Percentiles rank a stretch among this genome's conserved stretches.
Conservation (phyloP, 148 eudicot species). For the Mesembryanthemum crystallinum region DNA sequence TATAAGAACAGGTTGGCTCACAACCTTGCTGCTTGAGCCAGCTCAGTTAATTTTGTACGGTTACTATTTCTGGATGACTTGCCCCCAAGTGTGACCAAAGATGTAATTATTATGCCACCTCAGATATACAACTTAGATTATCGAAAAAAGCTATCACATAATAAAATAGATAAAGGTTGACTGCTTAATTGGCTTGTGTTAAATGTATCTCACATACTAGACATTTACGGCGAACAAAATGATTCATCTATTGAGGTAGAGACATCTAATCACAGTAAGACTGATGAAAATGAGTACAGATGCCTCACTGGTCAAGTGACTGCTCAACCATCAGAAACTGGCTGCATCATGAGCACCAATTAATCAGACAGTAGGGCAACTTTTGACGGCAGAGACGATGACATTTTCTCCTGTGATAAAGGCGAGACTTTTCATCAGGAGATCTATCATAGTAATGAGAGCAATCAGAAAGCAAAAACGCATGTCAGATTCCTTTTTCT, state of each 20-base stretch:
- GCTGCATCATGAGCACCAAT: not conserved
- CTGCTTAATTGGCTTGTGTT: not conserved
- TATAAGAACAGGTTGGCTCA: too few species aligned
- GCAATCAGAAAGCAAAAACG: not conserved
- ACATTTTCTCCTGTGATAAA: not conserved
- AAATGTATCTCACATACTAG: not conserved
- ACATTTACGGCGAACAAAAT: not conserved
- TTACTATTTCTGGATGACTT: too few species aligned
- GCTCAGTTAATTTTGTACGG: too few species aligned
- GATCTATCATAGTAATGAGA: not conserved
- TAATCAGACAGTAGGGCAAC: not conserved
- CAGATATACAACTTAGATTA: too few species aligned
- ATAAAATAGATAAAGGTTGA: not conserved
- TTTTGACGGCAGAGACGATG: not conserved
- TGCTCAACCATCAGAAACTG: not conserved
- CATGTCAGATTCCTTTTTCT: not conserved
- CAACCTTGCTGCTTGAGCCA: too few species aligned
- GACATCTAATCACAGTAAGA: not conserved
- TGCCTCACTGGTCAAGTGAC: not conserved
- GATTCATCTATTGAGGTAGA: not conserved
- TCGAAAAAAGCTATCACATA: not conserved
- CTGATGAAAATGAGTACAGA: not conserved
- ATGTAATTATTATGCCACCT: too few species aligned
- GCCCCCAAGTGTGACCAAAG: too few species aligned
- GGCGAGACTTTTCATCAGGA: not conserved